Evolutionary conservation across 2,329 filamentous ascomycete species (phyloP), one percentile per base, ranked within the genome.

Genomic region (Rhinocladiella mackenziei): DNA sequence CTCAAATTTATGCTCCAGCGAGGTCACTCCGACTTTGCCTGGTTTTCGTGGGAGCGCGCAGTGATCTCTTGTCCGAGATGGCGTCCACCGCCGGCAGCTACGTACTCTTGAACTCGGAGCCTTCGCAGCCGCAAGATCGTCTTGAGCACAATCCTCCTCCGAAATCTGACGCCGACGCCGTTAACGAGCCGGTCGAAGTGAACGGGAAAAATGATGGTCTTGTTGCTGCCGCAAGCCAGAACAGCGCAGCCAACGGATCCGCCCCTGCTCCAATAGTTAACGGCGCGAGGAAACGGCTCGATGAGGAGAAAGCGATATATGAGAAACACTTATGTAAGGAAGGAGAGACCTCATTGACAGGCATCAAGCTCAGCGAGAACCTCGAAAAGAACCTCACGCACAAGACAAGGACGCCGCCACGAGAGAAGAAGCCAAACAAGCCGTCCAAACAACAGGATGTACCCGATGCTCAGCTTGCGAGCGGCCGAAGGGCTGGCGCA

Each of bases 401-500:
- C 15, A 63, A 66, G 39, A 51, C 56, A 38, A 57, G 52, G 50
- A 59, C 59, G 39, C 56, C 51, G 8, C 47, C 50, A 1, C 43
- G 43, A 35, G 42, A 45, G 47, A 53, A 47, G 35, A 61, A 33
- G 58, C 63, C 41, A 60, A 62, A 17, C 65, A 72, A 40, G 29
- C 41, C 31, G 10, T 13, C 32, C 35, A 48, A 51, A 19, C 38
- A 42, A 17, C 51, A 56, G 36, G 50, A 50, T 15, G 23, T 30
- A 11, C 29, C 45, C 5, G 42, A 47, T 19, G 35, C 43, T 17
- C 35, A 53, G 52, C 68, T 78, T 43, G 71, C 71, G 37, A 73
- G 72, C 47, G 75, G 75, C 17, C 66, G 73, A 31, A 62, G 67
- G 55, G 75, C 74, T n/a, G 74, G 74, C 25, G 71, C 70, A 33